Evolutionary conservation across 495 filamentous ascomycete species (phyloP).

Genomic region (Hypoxylon cercidicola): DNA sequence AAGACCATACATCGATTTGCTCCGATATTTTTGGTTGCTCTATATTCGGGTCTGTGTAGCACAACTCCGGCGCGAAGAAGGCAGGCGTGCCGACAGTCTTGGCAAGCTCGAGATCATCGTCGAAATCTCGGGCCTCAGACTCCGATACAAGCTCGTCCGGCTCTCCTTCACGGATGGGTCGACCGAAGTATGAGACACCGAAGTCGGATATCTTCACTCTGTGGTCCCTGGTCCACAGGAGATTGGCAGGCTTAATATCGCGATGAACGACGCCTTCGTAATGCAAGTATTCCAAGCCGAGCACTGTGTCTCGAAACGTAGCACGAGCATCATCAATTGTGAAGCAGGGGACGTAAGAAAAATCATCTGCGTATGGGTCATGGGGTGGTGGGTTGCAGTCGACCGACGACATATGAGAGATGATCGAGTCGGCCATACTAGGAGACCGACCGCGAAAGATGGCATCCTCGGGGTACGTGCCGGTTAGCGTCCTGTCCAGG

Average conservation of each 20-base stretch:
- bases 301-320: constrained; percentile 91
- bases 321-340: constrained; percentile 85
- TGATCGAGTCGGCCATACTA: constrained; percentile 69
- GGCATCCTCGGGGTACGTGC: constrained; percentile 70
- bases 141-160: constrained; percentile 82
- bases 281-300: constrained; percentile 95
- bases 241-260: constrained; percentile 98
- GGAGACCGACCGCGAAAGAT: constrained; percentile 64
- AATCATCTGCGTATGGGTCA: constrained; percentile 79
- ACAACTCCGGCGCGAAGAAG: constrained; percentile 98
- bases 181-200: constrained; percentile 95
- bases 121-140: constrained; percentile 82
- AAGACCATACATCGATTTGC: constrained; percentile 94
- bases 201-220: constrained; percentile 99
- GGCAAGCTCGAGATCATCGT: constrained; percentile 91
- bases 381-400: constrained; percentile 60
- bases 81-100: constrained; percentile 98
- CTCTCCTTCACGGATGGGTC: constrained; percentile 80
- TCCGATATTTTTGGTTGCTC: constrained; percentile 65
- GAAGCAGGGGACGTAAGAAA: constrained; percentile 89
- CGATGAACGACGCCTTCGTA: constrained; percentile 97
- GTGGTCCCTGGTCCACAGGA: constrained; percentile 85
- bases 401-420: constrained; percentile 68
- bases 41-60: constrained; percentile 73
- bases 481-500: constrained; percentile 81